Percentiles rank a stretch among this genome's conserved stretches.
These are phyloP conservation scores for Boletus rubescentipes DNA, from an alignment of 768 basidiomycete species.

Conservation along the genomic window DNA sequence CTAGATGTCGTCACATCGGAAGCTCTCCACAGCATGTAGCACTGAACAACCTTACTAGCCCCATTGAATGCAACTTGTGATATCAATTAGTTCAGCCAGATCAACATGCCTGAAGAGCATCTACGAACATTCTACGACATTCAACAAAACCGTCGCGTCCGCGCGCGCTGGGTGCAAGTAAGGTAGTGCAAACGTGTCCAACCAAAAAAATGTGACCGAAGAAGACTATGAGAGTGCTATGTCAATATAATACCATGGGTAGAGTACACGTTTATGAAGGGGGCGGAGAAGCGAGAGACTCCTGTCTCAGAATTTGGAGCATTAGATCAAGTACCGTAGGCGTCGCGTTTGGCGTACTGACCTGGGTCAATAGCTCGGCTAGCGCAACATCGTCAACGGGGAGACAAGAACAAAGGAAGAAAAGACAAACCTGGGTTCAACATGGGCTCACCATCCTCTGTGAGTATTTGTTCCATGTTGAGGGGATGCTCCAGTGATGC, in stretches of 20 bases:
- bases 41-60: not conserved
- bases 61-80: conserved; percentile 12
- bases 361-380: conserved; percentile 66
- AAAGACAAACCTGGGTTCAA: conserved; percentile 58
- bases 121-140: conserved; percentile 13
- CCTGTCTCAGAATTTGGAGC: conserved; percentile 37
- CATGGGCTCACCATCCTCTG: conserved; percentile 67
- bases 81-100: conserved; percentile 18
- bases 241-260: conserved; percentile 22
- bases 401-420: not conserved
- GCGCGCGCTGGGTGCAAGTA: conserved; percentile 23
- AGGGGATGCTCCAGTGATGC: conserved; percentile 35
- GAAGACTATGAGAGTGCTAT: conserved; percentile 19
- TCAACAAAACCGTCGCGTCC: conserved; percentile 14
- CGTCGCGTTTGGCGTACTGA: conserved; percentile 26
- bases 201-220: conserved; percentile 10
- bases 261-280: conserved; percentile 42
- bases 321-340: conserved; percentile 29
- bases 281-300: conserved; percentile 72
- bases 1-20: conserved; percentile 20
- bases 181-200: conserved; percentile 19
- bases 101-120: conserved; percentile 3
- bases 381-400: conserved; percentile 4
- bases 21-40: conserved; percentile 41
- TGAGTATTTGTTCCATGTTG: conserved; percentile 55